phyloP scores from a whole-genome alignment of 352 stramenopile species.

The Phytophthora cryptogea region DNA sequence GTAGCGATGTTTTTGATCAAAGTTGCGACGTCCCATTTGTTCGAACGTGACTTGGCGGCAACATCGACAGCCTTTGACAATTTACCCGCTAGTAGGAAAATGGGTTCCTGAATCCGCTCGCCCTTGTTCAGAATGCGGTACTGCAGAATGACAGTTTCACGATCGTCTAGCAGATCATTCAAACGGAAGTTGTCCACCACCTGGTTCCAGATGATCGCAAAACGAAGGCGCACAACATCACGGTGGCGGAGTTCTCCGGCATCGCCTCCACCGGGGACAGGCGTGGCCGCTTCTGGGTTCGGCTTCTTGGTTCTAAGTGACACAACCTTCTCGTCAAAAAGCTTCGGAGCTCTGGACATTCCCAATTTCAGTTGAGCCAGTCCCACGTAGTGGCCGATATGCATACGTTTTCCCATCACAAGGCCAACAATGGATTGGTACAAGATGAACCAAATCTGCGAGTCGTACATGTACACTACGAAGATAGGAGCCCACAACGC shows the following conservation, averaged over 20 bases:
- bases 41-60: constrained; percentile 49
- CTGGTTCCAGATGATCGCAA: constrained; percentile 89
- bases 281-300: constrained; percentile 16
- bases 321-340: constrained; percentile 77
- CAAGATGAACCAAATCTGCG: constrained; percentile 88
- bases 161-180: constrained; percentile 84
- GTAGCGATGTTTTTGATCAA: constrained; percentile 68
- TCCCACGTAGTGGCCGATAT: constrained; percentile 75
- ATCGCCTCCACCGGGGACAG: constrained; percentile 16
- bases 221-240: constrained; percentile 71
- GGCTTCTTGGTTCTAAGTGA: constrained; percentile 47
- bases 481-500: constrained; percentile 80
- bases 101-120: constrained; percentile 72
- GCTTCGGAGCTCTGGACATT: constrained; percentile 59
- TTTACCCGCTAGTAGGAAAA: constrained; percentile 83
- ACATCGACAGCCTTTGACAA: constrained; percentile 66
- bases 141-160: constrained; percentile 84
- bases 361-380: constrained; percentile 68
- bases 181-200: constrained; percentile 85
- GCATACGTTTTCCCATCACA: constrained; percentile 75
- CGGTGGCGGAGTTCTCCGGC: constrained; percentile 32
- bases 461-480: constrained; percentile 88
- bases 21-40: constrained; percentile 52
- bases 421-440: constrained; percentile 79
- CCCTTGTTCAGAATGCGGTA: constrained; percentile 80